A percentile compares a stretch with the other conserved stretches of the same genome.
Evolutionary conservation across 1,284 basidiomycete species (phyloP).

Genomic region (Pterulicium gracile): DNA sequence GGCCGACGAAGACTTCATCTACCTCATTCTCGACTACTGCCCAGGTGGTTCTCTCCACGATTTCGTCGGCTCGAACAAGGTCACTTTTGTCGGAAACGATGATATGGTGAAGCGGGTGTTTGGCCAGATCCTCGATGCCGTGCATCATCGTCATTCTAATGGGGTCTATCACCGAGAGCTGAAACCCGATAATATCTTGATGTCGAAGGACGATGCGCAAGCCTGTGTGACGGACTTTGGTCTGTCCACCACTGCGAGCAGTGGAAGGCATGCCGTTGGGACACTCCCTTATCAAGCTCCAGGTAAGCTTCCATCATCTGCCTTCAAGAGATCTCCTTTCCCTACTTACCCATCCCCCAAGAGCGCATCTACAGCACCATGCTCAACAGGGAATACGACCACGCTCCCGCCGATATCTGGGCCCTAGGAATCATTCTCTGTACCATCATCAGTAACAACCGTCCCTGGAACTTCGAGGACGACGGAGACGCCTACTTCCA

Average conservation of each 20-base stretch:
- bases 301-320: neutral
- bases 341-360: conserved; percentile 12
- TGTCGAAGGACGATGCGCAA: conserved; percentile 28
- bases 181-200: conserved; percentile 65
- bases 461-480: conserved; percentile 60
- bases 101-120: conserved; percentile 37
- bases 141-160: conserved; percentile 38
- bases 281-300: neutral
- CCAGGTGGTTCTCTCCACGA: neutral
- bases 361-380: conserved; percentile 43
- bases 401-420: conserved; percentile 71
- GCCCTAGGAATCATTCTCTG: conserved; percentile 60
- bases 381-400: conserved; percentile 21
- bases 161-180: conserved; percentile 63
- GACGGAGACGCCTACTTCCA: conserved; percentile 47
- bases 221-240: conserved; percentile 60
- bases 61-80: neutral
- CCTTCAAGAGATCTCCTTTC: neutral
- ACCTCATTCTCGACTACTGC: neutral
- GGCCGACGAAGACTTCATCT: conserved; percentile 27
- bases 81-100: conserved; percentile 24
- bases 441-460: conserved; percentile 62
- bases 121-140: conserved; percentile 48
- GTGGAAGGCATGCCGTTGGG: neutral
- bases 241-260: conserved; percentile 26